Evolutionary conservation across 2,329 filamentous ascomycete species (phyloP).

Genomic region (Paecilomyces sp.): DNA sequence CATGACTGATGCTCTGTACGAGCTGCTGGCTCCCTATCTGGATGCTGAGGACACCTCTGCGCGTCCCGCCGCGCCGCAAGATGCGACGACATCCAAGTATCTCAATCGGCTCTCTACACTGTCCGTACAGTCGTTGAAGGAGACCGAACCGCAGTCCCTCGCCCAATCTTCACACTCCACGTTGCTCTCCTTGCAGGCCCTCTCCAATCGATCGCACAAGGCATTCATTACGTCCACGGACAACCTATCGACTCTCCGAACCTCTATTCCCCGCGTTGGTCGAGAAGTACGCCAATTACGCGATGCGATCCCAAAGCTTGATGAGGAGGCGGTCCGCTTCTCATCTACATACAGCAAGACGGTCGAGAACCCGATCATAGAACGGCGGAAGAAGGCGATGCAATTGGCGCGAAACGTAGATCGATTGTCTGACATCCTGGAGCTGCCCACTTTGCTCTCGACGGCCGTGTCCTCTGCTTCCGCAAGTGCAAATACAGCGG

Average conservation of each 20-base stretch:
- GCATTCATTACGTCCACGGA: conserved; percentile 73
- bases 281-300: conserved; percentile 60
- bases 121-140: conserved; percentile 63
- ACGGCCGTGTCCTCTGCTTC: conserved; percentile 53
- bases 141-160: conserved; percentile 71
- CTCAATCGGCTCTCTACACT: conserved; percentile 71
- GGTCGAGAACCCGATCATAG: conserved; percentile 61
- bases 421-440: conserved; percentile 80
- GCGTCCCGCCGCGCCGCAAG: conserved; percentile 25
- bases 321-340: conserved; percentile 71
- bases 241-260: conserved; percentile 65
- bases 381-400: conserved; percentile 69
- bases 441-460: conserved; percentile 77
- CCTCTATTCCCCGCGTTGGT: conserved; percentile 64
- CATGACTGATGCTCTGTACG: conserved; percentile 68
- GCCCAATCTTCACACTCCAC: conserved; percentile 73
- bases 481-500: conserved; percentile 35
- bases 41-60: conserved; percentile 24
- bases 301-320: conserved; percentile 68
- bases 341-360: conserved; percentile 74
- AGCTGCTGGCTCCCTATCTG: conserved; percentile 61
- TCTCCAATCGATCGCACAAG: conserved; percentile 85
- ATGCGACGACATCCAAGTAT: conserved; percentile 56
- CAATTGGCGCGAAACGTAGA: conserved; percentile 81
- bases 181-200: conserved; percentile 72